A percentile compares a stretch with the other conserved stretches of the same genome.
These are phyloP conservation scores for Irpex sp. DNA, from an alignment of 1,284 basidiomycete species.

Conservation along the genomic window DNA sequence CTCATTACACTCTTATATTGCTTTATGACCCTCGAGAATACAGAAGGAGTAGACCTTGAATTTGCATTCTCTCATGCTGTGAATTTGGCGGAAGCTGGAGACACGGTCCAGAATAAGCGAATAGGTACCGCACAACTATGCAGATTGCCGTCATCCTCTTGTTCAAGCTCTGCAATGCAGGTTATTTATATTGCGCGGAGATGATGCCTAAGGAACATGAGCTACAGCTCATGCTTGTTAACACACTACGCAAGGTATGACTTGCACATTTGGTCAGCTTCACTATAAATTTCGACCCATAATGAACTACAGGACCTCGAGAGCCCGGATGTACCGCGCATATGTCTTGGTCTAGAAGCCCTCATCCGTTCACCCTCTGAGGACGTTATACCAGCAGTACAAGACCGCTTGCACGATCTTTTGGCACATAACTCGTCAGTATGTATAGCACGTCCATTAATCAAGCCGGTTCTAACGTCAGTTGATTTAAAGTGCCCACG, in stretches of 20 bases:
- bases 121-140: slow-evolving; percentile 46
- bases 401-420: slow-evolving; percentile 58
- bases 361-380: slow-evolving; percentile 56
- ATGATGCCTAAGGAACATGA: slow-evolving; percentile 66
- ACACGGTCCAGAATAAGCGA: slow-evolving; percentile 57
- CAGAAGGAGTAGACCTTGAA: slow-evolving; percentile 43
- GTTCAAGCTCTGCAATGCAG: slow-evolving; percentile 33
- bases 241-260: slow-evolving; percentile 71
- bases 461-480: slow-evolving; percentile 7
- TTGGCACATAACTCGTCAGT: slow-evolving; percentile 74
- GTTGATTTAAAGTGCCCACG: slow-evolving; percentile 40
- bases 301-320: slow-evolving; percentile 56
- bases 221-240: slow-evolving; percentile 77
- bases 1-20: slow-evolving; percentile 71
- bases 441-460: slow-evolving; percentile 23
- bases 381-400: slow-evolving; percentile 70
- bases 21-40: slow-evolving; percentile 39
- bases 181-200: slow-evolving; percentile 72
- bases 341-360: slow-evolving; percentile 70
- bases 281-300: background rate
- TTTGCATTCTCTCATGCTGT: slow-evolving; percentile 72
- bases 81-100: slow-evolving; percentile 66
- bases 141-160: background rate
- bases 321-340: slow-evolving; percentile 43
- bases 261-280: background rate